Evolutionary conservation across 148 eudicot genomes (phyloP).

Genomic region (Oxyria digyna): DNA sequence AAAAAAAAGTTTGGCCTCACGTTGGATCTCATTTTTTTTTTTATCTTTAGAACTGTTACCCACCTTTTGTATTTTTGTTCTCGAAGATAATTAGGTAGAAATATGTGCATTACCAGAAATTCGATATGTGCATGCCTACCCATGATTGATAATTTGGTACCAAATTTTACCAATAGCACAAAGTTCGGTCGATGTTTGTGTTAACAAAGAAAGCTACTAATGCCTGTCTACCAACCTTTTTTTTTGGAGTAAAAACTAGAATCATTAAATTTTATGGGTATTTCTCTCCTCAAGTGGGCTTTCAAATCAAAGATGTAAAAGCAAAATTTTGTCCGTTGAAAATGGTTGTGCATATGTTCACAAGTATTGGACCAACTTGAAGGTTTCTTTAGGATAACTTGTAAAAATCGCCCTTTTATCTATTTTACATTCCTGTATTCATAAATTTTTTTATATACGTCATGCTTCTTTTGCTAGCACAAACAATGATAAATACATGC

Average conservation of each 20-base stretch:
- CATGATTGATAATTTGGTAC: not conserved
- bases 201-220: too few relatives aligned
- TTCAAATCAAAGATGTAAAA: not conserved
- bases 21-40: not conserved
- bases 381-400: too few relatives aligned
- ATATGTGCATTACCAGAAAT: not conserved
- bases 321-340: not conserved
- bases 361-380: not conserved
- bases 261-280: not conserved
- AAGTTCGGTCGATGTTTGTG: too few relatives aligned
- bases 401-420: too few relatives aligned
- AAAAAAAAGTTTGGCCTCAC: not conserved
- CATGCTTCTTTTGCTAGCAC: too few relatives aligned
- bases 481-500: too few relatives aligned
- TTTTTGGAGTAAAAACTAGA: not conserved
- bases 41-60: not conserved
- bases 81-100: slow-evolving; percentile 1
- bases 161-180: not conserved
- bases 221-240: too few relatives aligned
- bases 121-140: not conserved
- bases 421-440: too few relatives aligned
- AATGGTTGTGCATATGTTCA: not conserved
- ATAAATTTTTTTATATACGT: too few relatives aligned
- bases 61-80: too few relatives aligned
- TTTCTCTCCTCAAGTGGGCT: not conserved